A percentile compares a stretch with the other conserved stretches of the same genome.
Conservation (phyloP, 768 basidiomycete species). For the Lentinula raphanica region DNA sequence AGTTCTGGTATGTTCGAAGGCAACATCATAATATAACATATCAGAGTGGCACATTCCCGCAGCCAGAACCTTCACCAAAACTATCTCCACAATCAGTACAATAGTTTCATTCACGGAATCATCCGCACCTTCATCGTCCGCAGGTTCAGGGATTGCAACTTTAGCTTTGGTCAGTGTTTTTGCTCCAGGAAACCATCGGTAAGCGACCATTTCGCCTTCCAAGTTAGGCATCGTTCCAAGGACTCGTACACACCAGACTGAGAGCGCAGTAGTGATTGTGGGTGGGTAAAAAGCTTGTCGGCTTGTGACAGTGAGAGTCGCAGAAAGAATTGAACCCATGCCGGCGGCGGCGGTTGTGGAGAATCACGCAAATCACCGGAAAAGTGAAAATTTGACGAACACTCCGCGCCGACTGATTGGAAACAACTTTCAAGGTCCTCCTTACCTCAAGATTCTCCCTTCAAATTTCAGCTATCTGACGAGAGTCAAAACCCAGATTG, state of each 20-base stretch:
- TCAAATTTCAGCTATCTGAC: too few species aligned
- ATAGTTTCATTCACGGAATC: not conserved
- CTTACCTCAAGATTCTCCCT: too few species aligned
- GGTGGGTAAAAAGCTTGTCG: not conserved
- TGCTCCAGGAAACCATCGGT: conserved; percentile 2
- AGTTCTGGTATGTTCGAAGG: not conserved
- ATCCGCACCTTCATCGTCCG: not conserved
- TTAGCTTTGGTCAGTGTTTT: not conserved
- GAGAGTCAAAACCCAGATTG: too few species aligned
- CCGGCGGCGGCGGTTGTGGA: too few species aligned
- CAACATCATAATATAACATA: not conserved
- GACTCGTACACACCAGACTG: not conserved
- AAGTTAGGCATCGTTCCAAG: not conserved
- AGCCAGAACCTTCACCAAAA: not conserved
- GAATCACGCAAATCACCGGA: not conserved
- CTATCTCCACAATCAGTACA: not conserved
- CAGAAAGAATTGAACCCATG: too few species aligned
- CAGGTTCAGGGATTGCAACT: not conserved
- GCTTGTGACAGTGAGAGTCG: not conserved
- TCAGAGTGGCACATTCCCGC: conserved; percentile 4
- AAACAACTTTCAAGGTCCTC: not conserved
- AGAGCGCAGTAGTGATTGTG: not conserved
- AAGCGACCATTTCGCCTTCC: not conserved
- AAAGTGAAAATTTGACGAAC: not conserved
- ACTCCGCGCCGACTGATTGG: not conserved